Evolutionary conservation across 1,139 yeast genomes (phyloP).

Genomic region (Scheffersomyces stambukii): DNA sequence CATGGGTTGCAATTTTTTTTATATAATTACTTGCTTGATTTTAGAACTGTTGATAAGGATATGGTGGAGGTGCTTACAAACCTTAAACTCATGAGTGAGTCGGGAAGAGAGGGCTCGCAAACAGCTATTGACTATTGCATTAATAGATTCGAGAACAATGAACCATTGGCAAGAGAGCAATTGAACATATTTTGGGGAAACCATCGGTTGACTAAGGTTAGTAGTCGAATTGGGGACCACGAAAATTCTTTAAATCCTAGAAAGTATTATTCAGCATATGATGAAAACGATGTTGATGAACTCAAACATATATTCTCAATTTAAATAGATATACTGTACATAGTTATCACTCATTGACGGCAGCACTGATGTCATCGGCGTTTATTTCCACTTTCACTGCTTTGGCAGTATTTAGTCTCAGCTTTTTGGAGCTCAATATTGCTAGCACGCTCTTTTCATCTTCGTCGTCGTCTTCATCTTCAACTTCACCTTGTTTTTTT

Average conservation of each 20-base stretch:
- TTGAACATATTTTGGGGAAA: neutral
- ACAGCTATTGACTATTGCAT: neutral
- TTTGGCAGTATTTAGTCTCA: slow-evolving; percentile 11
- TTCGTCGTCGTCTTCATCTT: slow-evolving; percentile 23
- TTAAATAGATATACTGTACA: slow-evolving; percentile 3
- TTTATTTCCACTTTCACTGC: slow-evolving; percentile 30
- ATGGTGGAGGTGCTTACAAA: neutral
- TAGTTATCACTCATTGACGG: slow-evolving; percentile 10
- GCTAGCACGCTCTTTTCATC: slow-evolving; percentile 31
- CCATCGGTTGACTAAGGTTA: too few relatives aligned
- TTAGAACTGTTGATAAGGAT: neutral
- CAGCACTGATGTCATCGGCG: slow-evolving; percentile 34
- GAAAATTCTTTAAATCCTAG: slow-evolving; percentile 8
- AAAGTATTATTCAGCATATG: slow-evolving; percentile 19
- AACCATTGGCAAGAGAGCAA: neutral
- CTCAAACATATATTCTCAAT: slow-evolving; percentile 16
- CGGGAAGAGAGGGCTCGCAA: neutral
- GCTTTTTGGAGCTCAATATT: slow-evolving; percentile 16
- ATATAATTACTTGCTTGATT: slow-evolving; percentile 20
- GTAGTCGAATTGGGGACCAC: too few relatives aligned
- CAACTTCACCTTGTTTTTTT: too few relatives aligned
- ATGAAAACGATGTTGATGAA: slow-evolving; percentile 23
- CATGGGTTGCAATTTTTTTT: slow-evolving; percentile 25
- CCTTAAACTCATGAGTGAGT: neutral
- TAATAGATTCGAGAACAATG: neutral